Conservation (phyloP, 139 green algal genomes). For the Chlorella sp. region DNA sequence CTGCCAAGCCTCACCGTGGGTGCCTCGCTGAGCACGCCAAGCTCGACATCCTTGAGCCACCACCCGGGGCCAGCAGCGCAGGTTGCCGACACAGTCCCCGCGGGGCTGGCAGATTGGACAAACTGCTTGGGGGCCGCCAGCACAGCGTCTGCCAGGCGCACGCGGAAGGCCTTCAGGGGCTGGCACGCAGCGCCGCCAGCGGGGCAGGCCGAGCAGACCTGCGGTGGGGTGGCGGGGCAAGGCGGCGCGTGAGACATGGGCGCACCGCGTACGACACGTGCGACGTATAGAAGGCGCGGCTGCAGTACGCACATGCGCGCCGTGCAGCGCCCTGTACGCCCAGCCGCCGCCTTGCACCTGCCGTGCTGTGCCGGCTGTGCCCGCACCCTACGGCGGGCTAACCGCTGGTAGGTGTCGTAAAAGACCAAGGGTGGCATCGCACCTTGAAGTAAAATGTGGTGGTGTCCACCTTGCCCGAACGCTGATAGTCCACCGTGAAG, state of each 20-base stretch:
- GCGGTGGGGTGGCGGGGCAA: background rate
- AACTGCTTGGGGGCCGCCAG: background rate
- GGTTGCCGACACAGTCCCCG: background rate
- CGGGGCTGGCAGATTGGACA: background rate
- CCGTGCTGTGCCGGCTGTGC: too few relatives aligned
- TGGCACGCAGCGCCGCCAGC: background rate
- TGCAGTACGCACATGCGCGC: too few relatives aligned
- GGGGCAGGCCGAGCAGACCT: conserved; percentile 17
- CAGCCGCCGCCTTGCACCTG: too few relatives aligned
- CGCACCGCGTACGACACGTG: too few relatives aligned
- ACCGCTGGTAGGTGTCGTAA: too few relatives aligned
- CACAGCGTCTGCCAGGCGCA: conserved; percentile 19
- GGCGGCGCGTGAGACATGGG: background rate
- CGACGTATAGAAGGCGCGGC: too few relatives aligned
- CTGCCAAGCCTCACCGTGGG: background rate
- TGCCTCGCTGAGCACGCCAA: background rate
- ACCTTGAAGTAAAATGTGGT: conserved; percentile 42
- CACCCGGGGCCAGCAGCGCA: conserved; percentile 20
- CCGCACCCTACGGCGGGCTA: too few relatives aligned
- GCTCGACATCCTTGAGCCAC: background rate
- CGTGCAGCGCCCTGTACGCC: too few relatives aligned
- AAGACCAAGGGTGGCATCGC: background rate
- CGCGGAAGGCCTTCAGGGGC: conserved; percentile 20
- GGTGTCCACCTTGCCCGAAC: background rate
- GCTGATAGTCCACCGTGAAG: conserved; percentile 22